phyloP scores from a whole-genome alignment of 208 protist genomes.

The Histomonas meleagridis region DNA sequence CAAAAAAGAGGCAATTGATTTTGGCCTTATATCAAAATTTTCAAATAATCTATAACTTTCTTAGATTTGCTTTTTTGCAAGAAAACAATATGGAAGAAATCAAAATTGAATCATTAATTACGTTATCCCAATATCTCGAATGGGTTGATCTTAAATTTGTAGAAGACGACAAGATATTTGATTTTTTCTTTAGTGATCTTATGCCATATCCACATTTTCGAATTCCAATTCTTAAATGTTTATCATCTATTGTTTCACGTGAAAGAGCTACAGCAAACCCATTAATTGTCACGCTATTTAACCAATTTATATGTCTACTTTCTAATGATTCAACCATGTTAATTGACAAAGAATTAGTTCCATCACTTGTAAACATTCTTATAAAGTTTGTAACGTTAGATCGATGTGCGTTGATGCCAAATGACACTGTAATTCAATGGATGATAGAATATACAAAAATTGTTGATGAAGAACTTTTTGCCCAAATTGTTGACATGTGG shows the following conservation, averaged over 20 bases:
- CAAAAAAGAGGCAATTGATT: not conserved
- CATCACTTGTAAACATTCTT: not conserved
- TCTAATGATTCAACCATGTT: not conserved
- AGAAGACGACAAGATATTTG: not conserved
- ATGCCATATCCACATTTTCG: not conserved
- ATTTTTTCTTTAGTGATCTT: not conserved
- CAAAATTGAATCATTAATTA: not conserved
- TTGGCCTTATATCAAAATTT: not conserved
- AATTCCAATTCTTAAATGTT: not conserved
- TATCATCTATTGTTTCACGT: not conserved
- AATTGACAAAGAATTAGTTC: not conserved
- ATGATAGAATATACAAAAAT: slow-evolving; percentile 1
- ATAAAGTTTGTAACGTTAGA: not conserved
- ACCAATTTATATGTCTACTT: not conserved
- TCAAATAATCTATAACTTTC: not conserved
- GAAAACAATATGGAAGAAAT: not conserved
- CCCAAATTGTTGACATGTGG: not conserved
- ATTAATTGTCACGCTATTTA: not conserved
- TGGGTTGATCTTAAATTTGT: not conserved
- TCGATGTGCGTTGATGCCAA: not conserved
- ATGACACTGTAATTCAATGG: not conserved
- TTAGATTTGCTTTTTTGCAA: not conserved
- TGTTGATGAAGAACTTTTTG: not conserved
- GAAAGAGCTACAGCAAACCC: not conserved
- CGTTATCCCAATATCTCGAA: not conserved